Base-by-base conservation (phyloP, 495 filamentous ascomycete species). In the Neurospora hispaniola region DNA sequence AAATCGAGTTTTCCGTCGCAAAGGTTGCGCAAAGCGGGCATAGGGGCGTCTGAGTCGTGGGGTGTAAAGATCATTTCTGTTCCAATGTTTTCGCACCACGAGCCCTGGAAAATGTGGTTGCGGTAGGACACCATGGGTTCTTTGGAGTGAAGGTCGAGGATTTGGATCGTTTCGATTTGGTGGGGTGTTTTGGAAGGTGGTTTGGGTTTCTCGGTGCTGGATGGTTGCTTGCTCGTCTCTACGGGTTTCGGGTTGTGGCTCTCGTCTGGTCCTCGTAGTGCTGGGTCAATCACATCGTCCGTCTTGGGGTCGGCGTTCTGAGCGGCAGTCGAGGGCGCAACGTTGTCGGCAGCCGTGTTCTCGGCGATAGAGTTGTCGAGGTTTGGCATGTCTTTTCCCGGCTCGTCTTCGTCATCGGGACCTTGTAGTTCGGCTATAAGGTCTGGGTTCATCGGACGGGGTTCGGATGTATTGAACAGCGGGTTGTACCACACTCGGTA, bases 31-130 rank as follows among this genome's bases (percentile, higher is more conserved):
- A 85, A 81, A n/a, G 77, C 81, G 14, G 80, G 81, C 70, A 84
- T 75, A 40, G 78, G 71, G 74, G 73, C 74, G 69, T 80, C 82
- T 38, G 78, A 79, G 73, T 82, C 85, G 69, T 85, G 88, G 1
- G 81, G 80, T 0, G 88, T 82, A 71, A 97, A 90, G 72, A 94
- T 85, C 74, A 97, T 78, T 69, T 96, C 92, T 0, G 93, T 96
- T 42, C 94, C 94, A 4, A 95, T 85, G 72, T 92, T 91, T 66
- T 90, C 85, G 41, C 86, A 86, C 94, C 94, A 97, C 40, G 86
- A 79, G 72, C 93, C 94, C 74, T 87, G 89, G 79, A 92, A 94
- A 42, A 94, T 82, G 70, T 89, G 88, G 68, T 90, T 90, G 62
- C 90, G 84, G 83, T 95, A 94, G 5, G 89, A 89, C 68, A 96